Conservation (phyloP, 1,284 basidiomycete genomes). For the Cryptococcus sp. region DNA sequence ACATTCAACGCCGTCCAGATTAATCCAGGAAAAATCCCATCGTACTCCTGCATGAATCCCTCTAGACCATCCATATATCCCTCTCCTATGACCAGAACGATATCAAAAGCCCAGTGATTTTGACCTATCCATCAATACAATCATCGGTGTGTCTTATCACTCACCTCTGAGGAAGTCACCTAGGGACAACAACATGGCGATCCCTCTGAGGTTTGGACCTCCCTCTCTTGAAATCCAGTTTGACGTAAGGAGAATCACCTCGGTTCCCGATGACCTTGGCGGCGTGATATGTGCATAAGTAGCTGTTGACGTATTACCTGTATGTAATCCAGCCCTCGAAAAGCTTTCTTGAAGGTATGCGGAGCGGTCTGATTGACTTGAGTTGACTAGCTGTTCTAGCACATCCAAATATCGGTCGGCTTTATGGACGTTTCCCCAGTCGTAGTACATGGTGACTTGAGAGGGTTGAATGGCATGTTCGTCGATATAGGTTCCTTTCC, state of each 20-base stretch:
- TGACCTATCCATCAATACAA: constrained; percentile 56
- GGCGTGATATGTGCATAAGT: constrained; percentile 76
- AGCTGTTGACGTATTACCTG: constrained; percentile 45
- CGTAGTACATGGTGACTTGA: constrained; percentile 81
- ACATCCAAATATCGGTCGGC: constrained; percentile 72
- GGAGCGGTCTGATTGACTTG: constrained; percentile 62
- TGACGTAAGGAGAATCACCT: constrained; percentile 84
- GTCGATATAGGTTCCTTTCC: constrained; percentile 72
- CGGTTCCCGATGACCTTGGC: constrained; percentile 80
- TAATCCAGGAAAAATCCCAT: constrained; percentile 68
- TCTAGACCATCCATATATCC: constrained; percentile 86
- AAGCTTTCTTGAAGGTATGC: constrained; percentile 17
- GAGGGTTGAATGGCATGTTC: constrained; percentile 90
- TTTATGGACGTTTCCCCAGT: constrained; percentile 77
- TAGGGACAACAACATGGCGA: constrained; percentile 74
- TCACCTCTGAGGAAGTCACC: constrained; percentile 76
- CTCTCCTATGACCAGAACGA: constrained; percentile 85
- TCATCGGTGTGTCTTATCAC: constrained; percentile 11
- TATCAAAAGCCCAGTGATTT: constrained; percentile 89
- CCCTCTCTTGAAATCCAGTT: constrained; percentile 68
- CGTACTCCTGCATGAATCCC: constrained; percentile 82
- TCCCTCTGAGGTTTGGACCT: constrained; percentile 70
- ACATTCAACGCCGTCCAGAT: constrained; percentile 94
- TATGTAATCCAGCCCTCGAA: constrained; percentile 18
- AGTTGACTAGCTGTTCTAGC: constrained; percentile 66